Evolutionary conservation across 2,329 filamentous ascomycete genomes (phyloP), one percentile per base, ranked within the genome.

Genomic region (Sporothrix luriei): DNA sequence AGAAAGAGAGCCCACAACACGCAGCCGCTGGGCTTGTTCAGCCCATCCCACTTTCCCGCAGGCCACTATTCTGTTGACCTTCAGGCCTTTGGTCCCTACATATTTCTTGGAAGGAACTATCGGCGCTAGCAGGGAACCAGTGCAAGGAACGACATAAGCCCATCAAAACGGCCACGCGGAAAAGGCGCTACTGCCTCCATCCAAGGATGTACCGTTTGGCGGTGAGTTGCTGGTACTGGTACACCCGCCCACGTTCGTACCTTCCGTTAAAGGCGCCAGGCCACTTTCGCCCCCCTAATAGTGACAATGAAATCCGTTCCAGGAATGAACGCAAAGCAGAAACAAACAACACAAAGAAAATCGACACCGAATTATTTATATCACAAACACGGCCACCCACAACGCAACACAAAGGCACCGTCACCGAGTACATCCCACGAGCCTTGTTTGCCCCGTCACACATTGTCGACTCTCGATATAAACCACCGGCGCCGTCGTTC

Each of bases 311-410:
- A 33, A 6, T 7, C 5, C 33, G 33, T 33, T 33, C 33, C 33
- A 33, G 33, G 33, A 33, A 33, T 33, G 46, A 21, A 43, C 24
- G 29, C 29, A 38, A 38, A 26, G 5, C 57, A 21, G 38, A 19
- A n/a, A 64, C 49, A 64, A 29, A 33, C 19, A 29, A 4, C 14
- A 29, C 10, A 4, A 16, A 29, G 24, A 62, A 38, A 43, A 46
- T 7, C 33, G 38, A 64, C 14, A 64, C 21, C 59, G 40, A 46
- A 64, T 48, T 64, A 64, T 64, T 48, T 64, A 64, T 64, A 64
- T 64, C 61, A 64, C 43, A 24, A 64, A 49, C 61, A 48, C 59
- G 40, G 26, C 43, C 61, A 33, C 61, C 43, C 43, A 49, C 26
- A 48, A 49, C 43, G 16, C 43, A 64, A 11, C 43, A 33, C 43